Percentiles rank a stretch among this genome's conserved stretches.
Evolutionary conservation across 2,329 filamentous ascomycete genomes (phyloP).

Genomic region (Alternaria incomplexa): DNA sequence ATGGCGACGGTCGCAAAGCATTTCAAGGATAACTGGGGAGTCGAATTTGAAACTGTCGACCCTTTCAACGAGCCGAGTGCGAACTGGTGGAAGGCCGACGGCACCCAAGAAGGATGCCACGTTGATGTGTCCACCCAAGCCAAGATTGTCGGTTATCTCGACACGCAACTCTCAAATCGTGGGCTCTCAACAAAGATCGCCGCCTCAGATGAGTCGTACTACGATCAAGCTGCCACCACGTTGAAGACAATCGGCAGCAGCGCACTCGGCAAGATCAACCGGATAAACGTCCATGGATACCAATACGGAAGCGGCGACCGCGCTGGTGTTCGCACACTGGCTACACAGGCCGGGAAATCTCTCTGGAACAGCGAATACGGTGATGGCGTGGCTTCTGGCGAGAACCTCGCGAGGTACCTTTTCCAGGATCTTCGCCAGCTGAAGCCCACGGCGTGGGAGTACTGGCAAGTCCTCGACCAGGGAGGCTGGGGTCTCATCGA

Average conservation of each 20-base stretch:
- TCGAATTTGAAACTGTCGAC: constrained; percentile 10
- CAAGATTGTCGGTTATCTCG: constrained; percentile 5
- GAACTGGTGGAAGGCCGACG: constrained; percentile 15
- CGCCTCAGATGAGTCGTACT: constrained; percentile 13
- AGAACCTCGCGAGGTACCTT: constrained; percentile 3
- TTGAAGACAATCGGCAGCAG: constrained; percentile 6
- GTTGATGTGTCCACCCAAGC: constrained; percentile 7
- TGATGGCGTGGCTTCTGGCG: constrained; percentile 2
- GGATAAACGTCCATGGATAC: constrained; percentile 12
- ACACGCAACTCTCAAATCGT: constrained; percentile 5
- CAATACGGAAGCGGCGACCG: constrained; percentile 7
- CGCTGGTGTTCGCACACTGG: not conserved
- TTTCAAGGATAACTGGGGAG: constrained; percentile 7
- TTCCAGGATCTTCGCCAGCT: constrained; percentile 6
- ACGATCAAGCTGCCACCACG: constrained; percentile 9
- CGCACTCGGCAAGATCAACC: constrained; percentile 8
- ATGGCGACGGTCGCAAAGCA: constrained; percentile 11
- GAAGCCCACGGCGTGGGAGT: constrained; percentile 10
- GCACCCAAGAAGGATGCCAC: constrained; percentile 14
- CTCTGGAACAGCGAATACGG: constrained; percentile 15
- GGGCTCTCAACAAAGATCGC: constrained; percentile 3
- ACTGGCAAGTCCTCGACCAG: constrained; percentile 11
- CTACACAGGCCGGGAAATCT: not conserved
- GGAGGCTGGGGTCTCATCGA: constrained; percentile 10
- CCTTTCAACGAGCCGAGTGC: constrained; percentile 13